Evolutionary conservation across 2,329 filamentous ascomycete species (phyloP), one percentile per base, ranked within the genome.

Genomic region (Laburnicola sp.): DNA sequence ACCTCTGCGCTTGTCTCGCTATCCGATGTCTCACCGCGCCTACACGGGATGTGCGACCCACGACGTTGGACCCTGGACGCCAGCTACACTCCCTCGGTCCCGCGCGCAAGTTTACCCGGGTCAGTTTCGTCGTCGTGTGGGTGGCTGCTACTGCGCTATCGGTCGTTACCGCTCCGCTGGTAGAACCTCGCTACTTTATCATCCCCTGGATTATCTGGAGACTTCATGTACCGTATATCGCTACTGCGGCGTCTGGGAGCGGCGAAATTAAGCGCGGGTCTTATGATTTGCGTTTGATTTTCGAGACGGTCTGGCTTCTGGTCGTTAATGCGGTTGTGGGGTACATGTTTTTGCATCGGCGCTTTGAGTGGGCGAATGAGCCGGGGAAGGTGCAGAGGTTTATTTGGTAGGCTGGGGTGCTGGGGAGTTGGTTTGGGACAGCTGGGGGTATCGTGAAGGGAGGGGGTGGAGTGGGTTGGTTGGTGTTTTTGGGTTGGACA

Each of bases 111-210:
- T 48, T 63, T 27, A 64, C 62, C 31, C 63, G 63, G 34, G 49
- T 62, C 25, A 73, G 71, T 62, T 86, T 85, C 60, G 72, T 83
- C 9, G 66, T 86, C 22, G 73, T 86, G 27, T 86, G 82, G 79
- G 70, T 96, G 6, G 74, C 85, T 3, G 82, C 92, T 0, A 91
- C 91, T 0, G 68, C 86, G 0, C 78, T 96, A 3, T 93, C 89
- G 0, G 82, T 99, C 9, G 76, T 96, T 48, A 94, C 91, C 0
- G 92, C 94, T 0, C 92, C 94, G 0, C 81, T 99, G 0, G 93
- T 99, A 7, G 94, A 99, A 71, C 94, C 94, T 10, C 84, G 94
- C 10, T 99, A 99, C 73, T 96, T 96, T 72, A 95, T 99, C 68
- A 80, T 97, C 9, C 92, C 93, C 0, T 99, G 91, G 91, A 82